Conservation (phyloP, 352 stramenopile species). For the Pilasporangium apinafurcum region DNA sequence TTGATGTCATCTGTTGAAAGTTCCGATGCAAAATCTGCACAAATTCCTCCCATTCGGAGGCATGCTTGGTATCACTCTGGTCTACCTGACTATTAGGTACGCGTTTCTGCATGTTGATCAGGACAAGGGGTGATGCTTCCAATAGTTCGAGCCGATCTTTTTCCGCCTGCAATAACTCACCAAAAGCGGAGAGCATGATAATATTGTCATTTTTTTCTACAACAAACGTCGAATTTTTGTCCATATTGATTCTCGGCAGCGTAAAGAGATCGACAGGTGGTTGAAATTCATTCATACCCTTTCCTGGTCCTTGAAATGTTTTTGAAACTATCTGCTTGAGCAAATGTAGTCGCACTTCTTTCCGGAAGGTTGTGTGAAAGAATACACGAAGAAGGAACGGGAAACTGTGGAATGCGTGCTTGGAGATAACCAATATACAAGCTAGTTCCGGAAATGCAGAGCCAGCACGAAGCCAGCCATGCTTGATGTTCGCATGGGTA, state of each 20-base stretch:
- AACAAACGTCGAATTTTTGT: neutral
- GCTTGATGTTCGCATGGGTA: neutral
- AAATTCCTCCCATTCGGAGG: slow-evolving; percentile 40
- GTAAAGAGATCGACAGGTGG: slow-evolving; percentile 4
- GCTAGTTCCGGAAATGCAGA: slow-evolving; percentile 12
- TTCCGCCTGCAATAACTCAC: slow-evolving; percentile 24
- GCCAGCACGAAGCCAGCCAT: slow-evolving; percentile 16
- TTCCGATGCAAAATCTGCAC: slow-evolving; percentile 36
- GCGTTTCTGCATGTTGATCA: slow-evolving; percentile 37
- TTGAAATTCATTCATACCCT: no score
- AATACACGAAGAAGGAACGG: slow-evolving; percentile 20
- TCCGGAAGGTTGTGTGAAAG: slow-evolving; percentile 13
- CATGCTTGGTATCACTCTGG: neutral
- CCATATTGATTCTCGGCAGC: slow-evolving; percentile 3
- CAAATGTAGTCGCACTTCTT: slow-evolving; percentile 7
- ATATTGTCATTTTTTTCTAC: slow-evolving; percentile 6
- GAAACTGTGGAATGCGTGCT: slow-evolving; percentile 22
- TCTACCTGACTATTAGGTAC: no score
- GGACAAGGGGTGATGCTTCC: slow-evolving; percentile 24
- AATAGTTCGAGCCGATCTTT: slow-evolving; percentile 23
- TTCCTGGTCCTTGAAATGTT: neutral
- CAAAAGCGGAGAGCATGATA: slow-evolving; percentile 19
- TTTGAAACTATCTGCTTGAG: slow-evolving; percentile 8
- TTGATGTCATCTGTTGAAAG: slow-evolving; percentile 15
- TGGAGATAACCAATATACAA: slow-evolving; percentile 12